phyloP scores from a whole-genome alignment of 2,329 filamentous ascomycete genomes.

The Phaeosphaeriaceae sp. region DNA sequence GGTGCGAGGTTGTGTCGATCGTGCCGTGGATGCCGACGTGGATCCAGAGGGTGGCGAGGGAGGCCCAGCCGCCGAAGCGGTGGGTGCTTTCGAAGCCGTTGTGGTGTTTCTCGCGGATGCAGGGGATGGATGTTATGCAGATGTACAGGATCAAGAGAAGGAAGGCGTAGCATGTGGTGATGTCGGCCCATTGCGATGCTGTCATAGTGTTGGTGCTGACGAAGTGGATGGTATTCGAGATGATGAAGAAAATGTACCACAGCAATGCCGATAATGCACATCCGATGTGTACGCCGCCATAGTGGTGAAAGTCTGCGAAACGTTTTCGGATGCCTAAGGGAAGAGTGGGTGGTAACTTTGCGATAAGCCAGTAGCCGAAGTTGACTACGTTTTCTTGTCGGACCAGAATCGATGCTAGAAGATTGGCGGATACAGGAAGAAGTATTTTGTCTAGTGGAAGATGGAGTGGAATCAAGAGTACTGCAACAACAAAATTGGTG shows the following conservation, averaged over 20 bases:
- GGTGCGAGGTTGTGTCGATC: background rate
- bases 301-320: conserved; percentile 39
- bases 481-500: conserved; percentile 13
- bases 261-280: conserved; percentile 36
- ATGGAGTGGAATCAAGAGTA: background rate
- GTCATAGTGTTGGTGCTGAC: conserved; percentile 11
- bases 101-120: conserved; percentile 34
- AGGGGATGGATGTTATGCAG: conserved; percentile 32
- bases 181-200: conserved; percentile 24
- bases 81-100: conserved; percentile 45
- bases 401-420: conserved; percentile 37
- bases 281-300: conserved; percentile 45
- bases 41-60: conserved; percentile 36
- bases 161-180: conserved; percentile 20
- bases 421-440: conserved; percentile 44
- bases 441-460: conserved; percentile 9
- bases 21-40: conserved; percentile 21
- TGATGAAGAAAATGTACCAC: conserved; percentile 55
- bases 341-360: conserved; percentile 30
- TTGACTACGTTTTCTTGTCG: conserved; percentile 46
- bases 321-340: conserved; percentile 33
- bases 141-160: conserved; percentile 29
- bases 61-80: conserved; percentile 44
- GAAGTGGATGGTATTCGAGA: conserved; percentile 30
- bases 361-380: conserved; percentile 30